These are phyloP conservation scores for Arthrobotrys conoides DNA, from an alignment of 2,329 filamentous ascomycete genomes.

Conservation along the genomic window DNA sequence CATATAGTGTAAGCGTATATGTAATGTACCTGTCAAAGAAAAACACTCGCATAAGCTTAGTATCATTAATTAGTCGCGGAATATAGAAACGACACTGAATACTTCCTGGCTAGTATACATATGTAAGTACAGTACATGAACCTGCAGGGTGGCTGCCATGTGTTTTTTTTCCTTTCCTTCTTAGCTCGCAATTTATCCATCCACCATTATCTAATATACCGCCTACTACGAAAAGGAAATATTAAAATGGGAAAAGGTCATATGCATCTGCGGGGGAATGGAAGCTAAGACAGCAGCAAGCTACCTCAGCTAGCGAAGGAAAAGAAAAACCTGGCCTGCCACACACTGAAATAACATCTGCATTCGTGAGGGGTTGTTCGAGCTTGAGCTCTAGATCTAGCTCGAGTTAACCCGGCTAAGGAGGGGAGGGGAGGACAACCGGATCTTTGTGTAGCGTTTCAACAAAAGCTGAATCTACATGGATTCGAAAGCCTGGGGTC, in stretches of 20 bases:
- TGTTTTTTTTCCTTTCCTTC: neutral
- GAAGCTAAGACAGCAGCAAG: neutral
- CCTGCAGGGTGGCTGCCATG: constrained; percentile 1
- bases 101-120: too few species aligned
- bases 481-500: too few species aligned
- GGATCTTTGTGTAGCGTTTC: neutral
- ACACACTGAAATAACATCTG: neutral
- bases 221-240: neutral
- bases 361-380: too few species aligned
- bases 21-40: constrained; percentile 8
- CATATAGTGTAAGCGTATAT: too few species aligned
- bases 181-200: neutral
- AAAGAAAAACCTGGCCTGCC: neutral
- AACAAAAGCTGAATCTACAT: too few species aligned
- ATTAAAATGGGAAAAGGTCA: constrained; percentile 15
- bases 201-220: neutral
- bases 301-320: neutral
- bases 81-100: too few species aligned
- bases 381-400: too few species aligned
- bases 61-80: neutral
- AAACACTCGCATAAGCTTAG: neutral
- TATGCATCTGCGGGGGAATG: constrained; percentile 27
- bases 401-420: too few species aligned
- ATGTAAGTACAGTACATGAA: constrained; percentile 10
- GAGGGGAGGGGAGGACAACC: neutral